Conservation (phyloP, 164 flowering plant species). For the Vitis rupestris region DNA sequence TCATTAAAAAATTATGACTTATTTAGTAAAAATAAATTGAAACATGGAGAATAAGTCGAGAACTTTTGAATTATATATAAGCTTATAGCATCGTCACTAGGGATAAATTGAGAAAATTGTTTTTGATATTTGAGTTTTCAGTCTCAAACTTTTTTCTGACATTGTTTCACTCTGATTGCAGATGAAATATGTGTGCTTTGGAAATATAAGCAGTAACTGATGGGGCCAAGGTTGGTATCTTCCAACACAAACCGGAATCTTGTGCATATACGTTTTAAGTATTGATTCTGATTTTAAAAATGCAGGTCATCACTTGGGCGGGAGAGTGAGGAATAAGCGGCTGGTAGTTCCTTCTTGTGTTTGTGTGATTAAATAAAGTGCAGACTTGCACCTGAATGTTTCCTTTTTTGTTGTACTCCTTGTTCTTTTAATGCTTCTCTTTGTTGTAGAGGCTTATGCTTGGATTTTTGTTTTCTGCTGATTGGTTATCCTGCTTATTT, state of each 20-base stretch:
- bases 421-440: not conserved
- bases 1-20: too few species aligned
- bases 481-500: too few species aligned
- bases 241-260: too few species aligned
- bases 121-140: too few species aligned
- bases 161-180: constrained; percentile 29
- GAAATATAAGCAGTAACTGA: constrained; percentile 51
- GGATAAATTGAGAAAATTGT: too few species aligned
- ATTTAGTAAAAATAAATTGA: too few species aligned
- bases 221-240: constrained; percentile 6
- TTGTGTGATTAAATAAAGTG: not conserved
- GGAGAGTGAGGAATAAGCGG: not conserved
- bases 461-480: not conserved
- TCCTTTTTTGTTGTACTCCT: too few species aligned
- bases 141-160: not conserved
- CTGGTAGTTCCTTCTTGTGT: not conserved
- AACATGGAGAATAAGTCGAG: too few species aligned
- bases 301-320: not conserved
- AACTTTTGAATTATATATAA: too few species aligned
- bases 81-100: too few species aligned
- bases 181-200: constrained; percentile 74
- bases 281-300: too few species aligned
- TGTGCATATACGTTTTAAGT: too few species aligned
- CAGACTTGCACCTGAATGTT: not conserved
- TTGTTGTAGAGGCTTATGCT: not conserved